A percentile compares a stretch with the other conserved stretches of the same genome.
phyloP scores from a whole-genome alignment of 2,329 filamentous ascomycete species.

The Sphaerostilbella broomeana region DNA sequence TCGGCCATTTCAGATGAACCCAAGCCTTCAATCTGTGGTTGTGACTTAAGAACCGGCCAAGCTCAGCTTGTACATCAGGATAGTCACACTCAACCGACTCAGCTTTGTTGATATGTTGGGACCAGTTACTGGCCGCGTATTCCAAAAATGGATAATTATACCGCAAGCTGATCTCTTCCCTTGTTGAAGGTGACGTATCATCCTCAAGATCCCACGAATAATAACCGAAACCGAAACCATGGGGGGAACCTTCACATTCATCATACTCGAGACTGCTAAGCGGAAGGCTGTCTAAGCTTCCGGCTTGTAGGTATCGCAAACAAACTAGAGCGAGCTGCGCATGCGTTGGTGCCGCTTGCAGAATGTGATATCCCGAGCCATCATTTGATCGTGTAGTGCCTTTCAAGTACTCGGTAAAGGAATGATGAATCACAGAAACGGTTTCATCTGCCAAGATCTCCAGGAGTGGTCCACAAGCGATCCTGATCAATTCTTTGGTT shows the following conservation, averaged over 20 bases:
- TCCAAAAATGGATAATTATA: slow-evolving; percentile 23
- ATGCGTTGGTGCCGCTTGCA: slow-evolving; percentile 18
- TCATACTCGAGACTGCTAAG: too few species aligned
- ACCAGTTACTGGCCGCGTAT: slow-evolving; percentile 27
- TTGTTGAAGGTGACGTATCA: too few species aligned
- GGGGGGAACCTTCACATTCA: too few species aligned
- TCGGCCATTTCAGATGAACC: slow-evolving; percentile 14
- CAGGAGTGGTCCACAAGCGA: slow-evolving; percentile 36
- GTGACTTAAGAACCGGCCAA: slow-evolving; percentile 14
- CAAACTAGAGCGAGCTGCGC: slow-evolving; percentile 17
- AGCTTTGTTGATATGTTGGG: slow-evolving; percentile 20
- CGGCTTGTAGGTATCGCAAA: slow-evolving; percentile 18
- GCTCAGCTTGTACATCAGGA: slow-evolving; percentile 5
- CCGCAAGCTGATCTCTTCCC: slow-evolving; percentile 5
- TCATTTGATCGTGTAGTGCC: slow-evolving; percentile 15
- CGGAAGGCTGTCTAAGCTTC: slow-evolving; percentile 15
- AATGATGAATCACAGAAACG: slow-evolving; percentile 40
- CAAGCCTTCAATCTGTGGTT: slow-evolving; percentile 9
- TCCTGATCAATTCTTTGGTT: slow-evolving; percentile 32
- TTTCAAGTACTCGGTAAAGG: slow-evolving; percentile 40
- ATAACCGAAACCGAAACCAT: too few species aligned
- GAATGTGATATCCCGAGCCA: slow-evolving; percentile 15
- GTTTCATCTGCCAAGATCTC: slow-evolving; percentile 40
- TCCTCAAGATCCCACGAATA: too few species aligned
- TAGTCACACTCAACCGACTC: slow-evolving; percentile 17